A percentile compares a stretch with the other conserved stretches of the same genome.
phyloP scores from a whole-genome alignment of 129 eudicot genomes.

The Glebionis coronaria region DNA sequence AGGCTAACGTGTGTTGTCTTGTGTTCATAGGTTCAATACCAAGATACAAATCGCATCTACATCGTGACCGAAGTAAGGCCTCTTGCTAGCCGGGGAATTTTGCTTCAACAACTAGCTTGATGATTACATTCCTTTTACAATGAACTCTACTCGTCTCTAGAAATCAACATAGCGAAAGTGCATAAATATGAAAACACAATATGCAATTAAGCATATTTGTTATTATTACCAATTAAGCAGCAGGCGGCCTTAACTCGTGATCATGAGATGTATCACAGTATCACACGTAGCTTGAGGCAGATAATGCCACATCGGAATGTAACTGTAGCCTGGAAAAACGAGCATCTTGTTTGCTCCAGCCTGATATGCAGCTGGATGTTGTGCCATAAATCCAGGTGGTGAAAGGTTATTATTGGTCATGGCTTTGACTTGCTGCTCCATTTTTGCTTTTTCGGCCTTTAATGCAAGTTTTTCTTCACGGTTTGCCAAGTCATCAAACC shows the following conservation, averaged over 20 bases:
- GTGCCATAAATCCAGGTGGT: constrained; percentile 56
- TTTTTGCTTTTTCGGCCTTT: constrained; percentile 64
- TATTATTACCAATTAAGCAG: constrained; percentile 45
- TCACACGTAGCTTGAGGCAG: constrained; percentile 55
- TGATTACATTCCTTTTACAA: constrained; percentile 4
- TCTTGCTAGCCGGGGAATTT: too few relatives aligned
- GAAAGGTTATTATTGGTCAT: constrained; percentile 36
- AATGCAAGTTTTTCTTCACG: constrained; percentile 73
- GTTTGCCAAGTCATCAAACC: constrained; percentile 10
- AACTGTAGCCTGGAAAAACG: constrained; percentile 65
- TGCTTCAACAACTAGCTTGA: too few relatives aligned
- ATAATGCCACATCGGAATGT: constrained; percentile 85
- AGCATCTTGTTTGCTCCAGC: constrained; percentile 65
- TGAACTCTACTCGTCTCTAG: constrained; percentile 25
- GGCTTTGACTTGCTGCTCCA: constrained; percentile 73
- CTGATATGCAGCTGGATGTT: constrained; percentile 54
- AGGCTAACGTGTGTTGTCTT: too few relatives aligned
- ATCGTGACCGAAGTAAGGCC: too few relatives aligned
- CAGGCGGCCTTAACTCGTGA: constrained; percentile 95
- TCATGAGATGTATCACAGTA: constrained; percentile 84
- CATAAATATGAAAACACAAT: constrained; percentile 12
- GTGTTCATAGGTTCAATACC: too few relatives aligned
- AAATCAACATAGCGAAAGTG: constrained; percentile 15
- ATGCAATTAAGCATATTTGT: constrained; percentile 14
- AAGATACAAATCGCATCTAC: too few relatives aligned